These are phyloP conservation scores for Tolypocladium cylindrosporum DNA, from an alignment of 2,329 filamentous ascomycete genomes.

Conservation along the genomic window DNA sequence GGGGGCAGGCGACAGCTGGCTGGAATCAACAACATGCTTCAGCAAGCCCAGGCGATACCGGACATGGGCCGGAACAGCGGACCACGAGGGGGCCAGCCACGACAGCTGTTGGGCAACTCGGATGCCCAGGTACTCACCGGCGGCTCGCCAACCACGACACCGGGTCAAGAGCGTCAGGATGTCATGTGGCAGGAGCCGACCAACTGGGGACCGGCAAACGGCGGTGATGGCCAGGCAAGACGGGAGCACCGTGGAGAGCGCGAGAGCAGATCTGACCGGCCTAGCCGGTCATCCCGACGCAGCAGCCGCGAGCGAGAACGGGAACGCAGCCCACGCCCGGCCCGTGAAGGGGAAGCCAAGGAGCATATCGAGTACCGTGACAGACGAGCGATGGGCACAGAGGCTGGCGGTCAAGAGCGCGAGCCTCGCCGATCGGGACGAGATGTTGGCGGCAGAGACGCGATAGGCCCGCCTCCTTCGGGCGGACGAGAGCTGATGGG, in stretches of 20 bases:
- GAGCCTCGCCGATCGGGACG: conserved; percentile 21
- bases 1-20: conserved; percentile 44
- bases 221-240: conserved; percentile 17
- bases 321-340: conserved; percentile 29
- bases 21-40: conserved; percentile 49
- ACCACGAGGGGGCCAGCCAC: conserved; percentile 21
- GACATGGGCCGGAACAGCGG: conserved; percentile 25
- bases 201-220: conserved; percentile 20
- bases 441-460: conserved; percentile 13
- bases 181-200: conserved; percentile 25
- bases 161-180: conserved; percentile 38
- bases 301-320: conserved; percentile 39
- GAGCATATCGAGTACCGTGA: conserved; percentile 36
- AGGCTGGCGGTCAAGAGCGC: conserved; percentile 19
- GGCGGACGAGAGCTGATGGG: conserved; percentile 20
- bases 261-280: conserved; percentile 28
- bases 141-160: conserved; percentile 39
- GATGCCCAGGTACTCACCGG: conserved; percentile 48
- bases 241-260: conserved; percentile 32
- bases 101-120: conserved; percentile 37
- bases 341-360: conserved; percentile 34
- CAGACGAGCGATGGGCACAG: conserved; percentile 24
- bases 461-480: conserved; percentile 18
- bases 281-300: conserved; percentile 32
- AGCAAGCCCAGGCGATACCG: conserved; percentile 36